Evolutionary conservation across 1,284 basidiomycete genomes (phyloP), one percentile per base, ranked within the genome.

Genomic region (Boletus mariae): DNA sequence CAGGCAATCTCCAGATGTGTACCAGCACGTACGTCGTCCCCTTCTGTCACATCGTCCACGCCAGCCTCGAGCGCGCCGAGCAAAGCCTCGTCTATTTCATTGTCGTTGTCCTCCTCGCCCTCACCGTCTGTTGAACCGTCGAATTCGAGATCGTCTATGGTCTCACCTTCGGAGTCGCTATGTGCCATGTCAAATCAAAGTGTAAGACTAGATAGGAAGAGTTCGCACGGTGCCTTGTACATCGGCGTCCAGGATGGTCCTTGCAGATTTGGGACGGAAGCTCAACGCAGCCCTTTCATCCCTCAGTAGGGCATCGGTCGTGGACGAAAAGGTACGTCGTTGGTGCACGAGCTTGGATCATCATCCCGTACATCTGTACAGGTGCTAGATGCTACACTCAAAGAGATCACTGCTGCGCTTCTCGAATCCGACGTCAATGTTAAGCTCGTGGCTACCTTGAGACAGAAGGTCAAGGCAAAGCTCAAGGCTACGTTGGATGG

Each of bases 391-490:
- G 85, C 85, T 6, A 85, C 94, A 12, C 84, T 99, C 60, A 99
- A 98, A 74, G 92, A 96, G 72, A 92, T 99, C 59, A 94, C 92
- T 58, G 81, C 92, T 26, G 97, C 96, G 2, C 77, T 99, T 45
- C 83, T 99, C 49, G 94, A 98, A 73, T 90, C 94, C 28, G 97
- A 99, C 73, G 96, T 99, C 56, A 99, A 99, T 68, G 96, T 99
- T 64, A 96, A 95, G 70, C 84, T 99, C 23, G 97, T 98, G 26
- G 82, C 92, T 9, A 83, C 85, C 52, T 73, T 98, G 53, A 83
- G 95, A 59, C 85, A 89, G 59, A 93, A 94, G 68, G 94, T 98
- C 69, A 96, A 92, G 75, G 78, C 83, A 20, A 94, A 90, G 66
- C 90, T 93, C 51, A 86, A 92, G 64, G 80, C 85, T 9, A 74